phyloP scores from a whole-genome alignment of 441 rosid genomes.

The Erodium moschatum region DNA sequence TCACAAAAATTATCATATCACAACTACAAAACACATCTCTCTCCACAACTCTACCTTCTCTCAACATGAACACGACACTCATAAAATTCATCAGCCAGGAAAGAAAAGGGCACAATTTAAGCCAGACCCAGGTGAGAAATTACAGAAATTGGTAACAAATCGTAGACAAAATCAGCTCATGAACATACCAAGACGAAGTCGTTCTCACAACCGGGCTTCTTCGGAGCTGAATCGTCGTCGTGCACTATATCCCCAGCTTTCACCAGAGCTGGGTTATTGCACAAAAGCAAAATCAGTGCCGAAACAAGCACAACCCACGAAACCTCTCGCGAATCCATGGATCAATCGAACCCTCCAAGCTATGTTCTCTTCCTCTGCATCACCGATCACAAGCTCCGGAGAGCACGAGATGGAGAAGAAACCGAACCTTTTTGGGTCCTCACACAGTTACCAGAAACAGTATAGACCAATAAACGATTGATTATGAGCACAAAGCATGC shows the following conservation, averaged over 20 bases:
- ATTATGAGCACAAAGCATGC: background rate
- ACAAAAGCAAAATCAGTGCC: conserved; percentile 38
- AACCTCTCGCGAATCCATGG: conserved; percentile 53
- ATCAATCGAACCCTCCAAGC: conserved; percentile 18
- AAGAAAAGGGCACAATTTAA: conserved; percentile 16
- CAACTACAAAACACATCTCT: background rate
- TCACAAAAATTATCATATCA: background rate
- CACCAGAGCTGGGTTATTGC: conserved; percentile 36
- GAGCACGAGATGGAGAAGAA: conserved; percentile 15
- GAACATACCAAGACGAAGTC: conserved; percentile 77
- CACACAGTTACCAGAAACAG: background rate
- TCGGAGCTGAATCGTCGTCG: conserved; percentile 75
- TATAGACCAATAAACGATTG: background rate
- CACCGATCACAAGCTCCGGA: conserved; percentile 20
- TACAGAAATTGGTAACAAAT: conserved; percentile 17
- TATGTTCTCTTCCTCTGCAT: conserved; percentile 25
- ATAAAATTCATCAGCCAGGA: too few relatives aligned
- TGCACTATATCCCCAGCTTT: conserved; percentile 85
- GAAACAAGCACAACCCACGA: conserved; percentile 25
- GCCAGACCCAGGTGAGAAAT: conserved; percentile 23
- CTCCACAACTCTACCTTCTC: too few relatives aligned
- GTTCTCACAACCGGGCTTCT: conserved; percentile 95
- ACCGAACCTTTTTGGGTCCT: background rate
- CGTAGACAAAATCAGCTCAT: conserved; percentile 15
- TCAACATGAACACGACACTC: too few relatives aligned